These are phyloP conservation scores for Kodamaea fukazawae DNA, from an alignment of 805 yeast species.

Conservation along the genomic window DNA sequence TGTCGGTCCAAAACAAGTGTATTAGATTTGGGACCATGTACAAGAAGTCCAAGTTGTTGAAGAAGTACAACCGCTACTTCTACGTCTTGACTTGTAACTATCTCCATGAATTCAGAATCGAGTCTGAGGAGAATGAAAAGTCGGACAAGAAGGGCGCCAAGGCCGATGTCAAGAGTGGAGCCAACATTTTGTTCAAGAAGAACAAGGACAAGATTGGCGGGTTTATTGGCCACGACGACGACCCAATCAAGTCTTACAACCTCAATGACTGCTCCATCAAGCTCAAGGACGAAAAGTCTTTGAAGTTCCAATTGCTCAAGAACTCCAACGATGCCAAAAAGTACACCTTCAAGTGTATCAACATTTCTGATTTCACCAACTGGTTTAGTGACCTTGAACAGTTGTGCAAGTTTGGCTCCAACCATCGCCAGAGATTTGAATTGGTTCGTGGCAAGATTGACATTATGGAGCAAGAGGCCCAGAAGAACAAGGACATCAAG, in stretches of 20 bases:
- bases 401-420: slow-evolving; percentile 44
- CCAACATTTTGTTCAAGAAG: slow-evolving; percentile 14
- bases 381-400: slow-evolving; percentile 59
- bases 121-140: slow-evolving; percentile 16
- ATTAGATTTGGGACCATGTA: slow-evolving; percentile 40
- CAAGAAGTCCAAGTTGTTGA: slow-evolving; percentile 40
- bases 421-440: slow-evolving; percentile 49
- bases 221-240: slow-evolving; percentile 38
- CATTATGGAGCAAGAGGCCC: slow-evolving; percentile 15
- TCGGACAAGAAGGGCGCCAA: slow-evolving; percentile 8
- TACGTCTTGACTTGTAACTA: slow-evolving; percentile 43
- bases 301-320: slow-evolving; percentile 34
- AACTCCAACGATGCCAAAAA: slow-evolving; percentile 27
- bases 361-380: slow-evolving; percentile 40
- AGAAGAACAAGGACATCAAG: slow-evolving; percentile 9
- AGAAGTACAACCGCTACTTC: slow-evolving; percentile 36
- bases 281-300: slow-evolving; percentile 30
- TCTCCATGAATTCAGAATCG: slow-evolving; percentile 42
- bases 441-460: slow-evolving; percentile 44
- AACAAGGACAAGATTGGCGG: slow-evolving; percentile 38
- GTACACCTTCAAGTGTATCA: slow-evolving; percentile 45
- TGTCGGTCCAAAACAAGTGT: slow-evolving; percentile 38
- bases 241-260: slow-evolving; percentile 41
- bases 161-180: slow-evolving; percentile 3
- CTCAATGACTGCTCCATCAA: slow-evolving; percentile 35